These are phyloP conservation scores for Lodderomyces beijingensis DNA, from an alignment of 1,139 yeast species.

Conservation along the genomic window DNA sequence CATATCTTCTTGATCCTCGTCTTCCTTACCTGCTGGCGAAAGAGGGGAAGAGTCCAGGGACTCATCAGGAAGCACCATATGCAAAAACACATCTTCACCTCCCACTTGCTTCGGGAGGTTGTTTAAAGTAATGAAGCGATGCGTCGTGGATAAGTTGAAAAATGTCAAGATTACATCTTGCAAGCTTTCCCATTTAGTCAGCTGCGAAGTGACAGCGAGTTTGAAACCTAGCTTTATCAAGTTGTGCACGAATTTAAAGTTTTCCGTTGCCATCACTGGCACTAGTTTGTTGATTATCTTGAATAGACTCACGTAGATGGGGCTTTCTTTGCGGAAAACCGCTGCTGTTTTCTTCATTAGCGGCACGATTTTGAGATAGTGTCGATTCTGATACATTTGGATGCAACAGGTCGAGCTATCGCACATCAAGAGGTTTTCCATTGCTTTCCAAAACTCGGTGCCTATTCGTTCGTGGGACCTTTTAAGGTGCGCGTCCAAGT, in stretches of 20 bases:
- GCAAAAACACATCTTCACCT: too few species aligned
- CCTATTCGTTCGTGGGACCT: conserved; percentile 8
- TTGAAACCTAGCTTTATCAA: conserved; percentile 30
- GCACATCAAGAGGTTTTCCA: conserved; percentile 27
- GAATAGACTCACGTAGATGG: conserved; percentile 22
- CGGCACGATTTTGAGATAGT: conserved; percentile 21
- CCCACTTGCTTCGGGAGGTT: too few species aligned
- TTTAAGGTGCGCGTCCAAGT: not conserved
- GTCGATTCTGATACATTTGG: conserved; percentile 15
- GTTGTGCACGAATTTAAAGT: conserved; percentile 26
- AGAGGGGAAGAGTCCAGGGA: too few species aligned
- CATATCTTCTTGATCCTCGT: too few species aligned
- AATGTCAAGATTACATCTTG: conserved; percentile 33
- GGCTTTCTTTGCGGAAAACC: conserved; percentile 21
- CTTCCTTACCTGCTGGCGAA: too few species aligned
- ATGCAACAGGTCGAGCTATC: conserved; percentile 20
- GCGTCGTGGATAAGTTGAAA: conserved; percentile 26
- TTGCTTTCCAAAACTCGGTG: conserved; percentile 18
- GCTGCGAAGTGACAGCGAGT: conserved; percentile 22
- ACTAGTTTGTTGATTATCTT: conserved; percentile 36
- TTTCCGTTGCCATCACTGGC: conserved; percentile 27
- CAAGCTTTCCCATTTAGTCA: conserved; percentile 30
- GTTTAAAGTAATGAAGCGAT: conserved; percentile 13
- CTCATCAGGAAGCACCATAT: too few species aligned
- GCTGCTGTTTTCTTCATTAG: conserved; percentile 18